Conservation (phyloP, 2,329 filamentous ascomycete genomes). For the Colletotrichum sp. region DNA sequence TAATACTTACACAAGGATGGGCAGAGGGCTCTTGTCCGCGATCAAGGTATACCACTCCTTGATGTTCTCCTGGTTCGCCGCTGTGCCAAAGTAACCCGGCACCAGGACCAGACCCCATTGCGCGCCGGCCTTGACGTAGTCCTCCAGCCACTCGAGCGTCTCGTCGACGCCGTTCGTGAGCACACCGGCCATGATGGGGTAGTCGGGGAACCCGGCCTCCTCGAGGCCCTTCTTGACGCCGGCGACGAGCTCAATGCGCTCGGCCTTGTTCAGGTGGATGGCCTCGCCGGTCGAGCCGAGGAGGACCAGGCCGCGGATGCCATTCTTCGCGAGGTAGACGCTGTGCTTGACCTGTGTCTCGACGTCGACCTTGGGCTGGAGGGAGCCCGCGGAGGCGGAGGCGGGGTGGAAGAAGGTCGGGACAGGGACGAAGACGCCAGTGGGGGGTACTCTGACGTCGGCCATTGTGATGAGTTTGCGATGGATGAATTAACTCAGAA, state of each 20-base stretch:
- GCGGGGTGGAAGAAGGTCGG: slow-evolving; percentile 63
- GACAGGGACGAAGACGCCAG: slow-evolving; percentile 60
- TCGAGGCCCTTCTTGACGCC: slow-evolving; percentile 59
- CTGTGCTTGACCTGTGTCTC: slow-evolving; percentile 62
- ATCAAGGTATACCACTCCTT: slow-evolving; percentile 64
- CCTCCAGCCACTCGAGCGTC: slow-evolving; percentile 60
- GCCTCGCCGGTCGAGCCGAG: slow-evolving; percentile 69
- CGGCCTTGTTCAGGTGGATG: slow-evolving; percentile 60
- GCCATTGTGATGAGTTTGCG: not conserved
- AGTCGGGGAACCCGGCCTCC: slow-evolving; percentile 58
- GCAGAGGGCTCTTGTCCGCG: slow-evolving; percentile 63
- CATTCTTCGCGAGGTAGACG: slow-evolving; percentile 62
- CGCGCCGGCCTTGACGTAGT: slow-evolving; percentile 60
- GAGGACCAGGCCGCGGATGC: slow-evolving; percentile 64
- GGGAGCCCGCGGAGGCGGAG: slow-evolving; percentile 41
- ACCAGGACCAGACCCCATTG: slow-evolving; percentile 67
- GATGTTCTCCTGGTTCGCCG: slow-evolving; percentile 62
- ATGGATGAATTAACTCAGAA: not conserved
- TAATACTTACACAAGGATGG: slow-evolving; percentile 59
- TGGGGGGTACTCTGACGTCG: slow-evolving; percentile 35
- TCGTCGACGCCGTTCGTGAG: slow-evolving; percentile 58
- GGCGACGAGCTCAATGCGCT: slow-evolving; percentile 59
- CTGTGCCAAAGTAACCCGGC: slow-evolving; percentile 68
- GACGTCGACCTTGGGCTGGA: slow-evolving; percentile 58
- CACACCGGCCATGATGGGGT: slow-evolving; percentile 58